phyloP scores from a whole-genome alignment of 495 filamentous ascomycete genomes.

The Glarea lozoyensis region DNA sequence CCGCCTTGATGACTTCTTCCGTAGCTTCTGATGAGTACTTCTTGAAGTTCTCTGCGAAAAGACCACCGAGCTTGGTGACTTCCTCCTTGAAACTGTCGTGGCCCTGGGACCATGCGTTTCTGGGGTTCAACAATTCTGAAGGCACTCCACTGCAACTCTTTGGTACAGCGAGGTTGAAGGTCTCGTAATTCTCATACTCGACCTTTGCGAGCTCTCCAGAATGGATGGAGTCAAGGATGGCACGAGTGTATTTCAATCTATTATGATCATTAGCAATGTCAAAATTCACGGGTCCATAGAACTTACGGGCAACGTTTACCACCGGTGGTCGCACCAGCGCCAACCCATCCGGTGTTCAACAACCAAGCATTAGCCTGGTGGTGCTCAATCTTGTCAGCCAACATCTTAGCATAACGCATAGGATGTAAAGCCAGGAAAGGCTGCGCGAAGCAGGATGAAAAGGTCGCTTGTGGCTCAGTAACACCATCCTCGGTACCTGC shows the following conservation, averaged over 20 bases:
- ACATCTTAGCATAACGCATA: slow-evolving; percentile 97
- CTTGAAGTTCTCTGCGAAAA: slow-evolving; percentile 96
- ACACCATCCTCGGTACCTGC: slow-evolving; percentile 96
- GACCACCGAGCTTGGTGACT: slow-evolving; percentile 74
- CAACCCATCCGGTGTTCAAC: slow-evolving; percentile 98
- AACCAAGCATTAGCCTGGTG: slow-evolving; percentile 98
- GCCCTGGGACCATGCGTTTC: slow-evolving; percentile 78
- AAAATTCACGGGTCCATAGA: slow-evolving; percentile 2
- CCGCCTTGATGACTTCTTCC: slow-evolving; percentile 67
- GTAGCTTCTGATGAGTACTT: slow-evolving; percentile 88
- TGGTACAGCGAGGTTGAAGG: slow-evolving; percentile 93
- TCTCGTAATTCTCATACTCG: slow-evolving; percentile 90
- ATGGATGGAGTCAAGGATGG: slow-evolving; percentile 97
- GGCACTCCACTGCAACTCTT: slow-evolving; percentile 80
- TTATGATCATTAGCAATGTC: slow-evolving; percentile 11
- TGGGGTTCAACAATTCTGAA: slow-evolving; percentile 85
- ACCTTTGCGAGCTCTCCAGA: slow-evolving; percentile 84
- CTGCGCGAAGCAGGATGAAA: slow-evolving; percentile 99
- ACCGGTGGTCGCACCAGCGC: slow-evolving; percentile 86
- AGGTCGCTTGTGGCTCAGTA: slow-evolving; percentile 93
- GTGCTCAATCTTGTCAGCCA: slow-evolving; percentile 91
- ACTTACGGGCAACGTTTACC: slow-evolving; percentile 85
- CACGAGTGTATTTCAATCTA: slow-evolving; percentile 89
- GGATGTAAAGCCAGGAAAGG: slow-evolving; percentile 98
- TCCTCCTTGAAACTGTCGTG: slow-evolving; percentile 71